Conservation (phyloP, 2,329 filamentous ascomycete species). For the Diplodia intermedia region DNA sequence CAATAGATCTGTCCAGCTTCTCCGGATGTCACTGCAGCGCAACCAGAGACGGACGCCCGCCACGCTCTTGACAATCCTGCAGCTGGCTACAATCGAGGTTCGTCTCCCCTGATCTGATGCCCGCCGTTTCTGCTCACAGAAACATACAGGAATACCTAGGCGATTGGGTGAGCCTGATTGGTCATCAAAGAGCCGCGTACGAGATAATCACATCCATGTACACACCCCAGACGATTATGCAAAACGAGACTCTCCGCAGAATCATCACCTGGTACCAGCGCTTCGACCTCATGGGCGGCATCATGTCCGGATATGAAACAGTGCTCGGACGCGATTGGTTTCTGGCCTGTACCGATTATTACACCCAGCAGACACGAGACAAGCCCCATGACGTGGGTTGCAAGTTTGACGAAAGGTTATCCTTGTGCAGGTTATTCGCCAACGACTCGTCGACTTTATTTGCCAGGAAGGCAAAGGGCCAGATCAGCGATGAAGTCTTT, state of each 20-base stretch:
- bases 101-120: slow-evolving; percentile 35
- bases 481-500: slow-evolving; percentile 71
- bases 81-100: slow-evolving; percentile 93
- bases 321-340: slow-evolving; percentile 83
- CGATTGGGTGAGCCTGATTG: slow-evolving; percentile 92
- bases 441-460: slow-evolving; percentile 83
- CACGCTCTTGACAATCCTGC: slow-evolving; percentile 85
- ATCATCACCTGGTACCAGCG: slow-evolving; percentile 88
- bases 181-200: slow-evolving; percentile 88
- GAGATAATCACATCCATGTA: slow-evolving; percentile 80
- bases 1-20: slow-evolving; percentile 80
- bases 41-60: slow-evolving; percentile 74
- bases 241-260: slow-evolving; percentile 73
- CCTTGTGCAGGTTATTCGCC: slow-evolving; percentile 73
- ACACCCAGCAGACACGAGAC: slow-evolving; percentile 62
- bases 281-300: slow-evolving; percentile 83
- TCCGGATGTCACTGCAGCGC: slow-evolving; percentile 74
- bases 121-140: slow-evolving; percentile 33
- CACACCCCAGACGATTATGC: slow-evolving; percentile 75
- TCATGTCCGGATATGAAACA: slow-evolving; percentile 80
- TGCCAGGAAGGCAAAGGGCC: slow-evolving; percentile 68
- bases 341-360: slow-evolving; percentile 67
- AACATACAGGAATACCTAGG: slow-evolving; percentile 81
- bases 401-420: slow-evolving; percentile 71
- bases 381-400: slow-evolving; percentile 69